These are phyloP conservation scores for Smittium mucronatum DNA, from an alignment of 371 early-diverging fungal species.

Conservation along the genomic window DNA sequence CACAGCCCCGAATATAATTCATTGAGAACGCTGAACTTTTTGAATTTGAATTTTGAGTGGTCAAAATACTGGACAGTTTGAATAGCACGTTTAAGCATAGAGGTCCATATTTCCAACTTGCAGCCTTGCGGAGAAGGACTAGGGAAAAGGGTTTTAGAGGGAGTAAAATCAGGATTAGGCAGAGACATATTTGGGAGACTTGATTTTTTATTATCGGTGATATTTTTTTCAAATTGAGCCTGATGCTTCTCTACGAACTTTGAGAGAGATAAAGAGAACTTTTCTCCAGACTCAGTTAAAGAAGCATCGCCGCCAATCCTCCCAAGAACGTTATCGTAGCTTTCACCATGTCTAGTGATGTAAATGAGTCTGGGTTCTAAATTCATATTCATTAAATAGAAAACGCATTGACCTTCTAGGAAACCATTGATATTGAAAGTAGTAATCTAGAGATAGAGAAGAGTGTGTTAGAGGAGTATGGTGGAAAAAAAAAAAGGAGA, in stretches of 20 bases:
- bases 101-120: slow-evolving; percentile 70
- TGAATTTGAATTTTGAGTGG: slow-evolving; percentile 20
- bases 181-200: too few species aligned
- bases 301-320: slow-evolving; percentile 91
- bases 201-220: too few species aligned
- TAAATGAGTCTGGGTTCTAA: slow-evolving; percentile 75
- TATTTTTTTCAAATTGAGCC: slow-evolving; percentile 18
- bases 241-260: slow-evolving; percentile 30
- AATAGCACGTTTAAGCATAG: slow-evolving; percentile 77
- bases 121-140: too few species aligned
- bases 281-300: slow-evolving; percentile 59
- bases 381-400: slow-evolving; percentile 94
- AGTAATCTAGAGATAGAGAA: slow-evolving; percentile 1
- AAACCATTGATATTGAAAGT: slow-evolving; percentile 77
- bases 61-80: slow-evolving; percentile 54
- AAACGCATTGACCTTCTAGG: slow-evolving; percentile 83
- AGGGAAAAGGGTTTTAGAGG: slow-evolving; percentile 19
- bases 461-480: too few species aligned
- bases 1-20: too few species aligned
- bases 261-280: slow-evolving; percentile 57
- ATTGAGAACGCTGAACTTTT: slow-evolving; percentile 74
- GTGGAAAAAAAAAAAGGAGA: too few species aligned
- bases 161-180: too few species aligned
- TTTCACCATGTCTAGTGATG: slow-evolving; percentile 83
- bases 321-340: slow-evolving; percentile 64